Conservation (phyloP, 257 asterid genomes). For the Orobanche coerulescens region DNA sequence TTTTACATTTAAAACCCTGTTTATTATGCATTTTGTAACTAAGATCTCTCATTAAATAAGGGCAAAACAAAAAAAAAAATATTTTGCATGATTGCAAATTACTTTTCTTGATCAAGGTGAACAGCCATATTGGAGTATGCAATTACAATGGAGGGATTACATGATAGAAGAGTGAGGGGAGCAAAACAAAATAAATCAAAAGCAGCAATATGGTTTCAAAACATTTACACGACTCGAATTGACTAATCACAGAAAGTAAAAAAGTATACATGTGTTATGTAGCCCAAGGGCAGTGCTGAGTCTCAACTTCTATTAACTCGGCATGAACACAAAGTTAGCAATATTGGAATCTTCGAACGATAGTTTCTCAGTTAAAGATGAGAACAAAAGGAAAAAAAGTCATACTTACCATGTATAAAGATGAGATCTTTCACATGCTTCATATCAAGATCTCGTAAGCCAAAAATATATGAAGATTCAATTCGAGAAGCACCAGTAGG, state of each 20-base stretch:
- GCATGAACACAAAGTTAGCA: neutral
- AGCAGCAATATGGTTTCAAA: too few relatives aligned
- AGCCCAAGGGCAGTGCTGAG: neutral
- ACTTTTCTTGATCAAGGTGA: too few relatives aligned
- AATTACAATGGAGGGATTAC: too few relatives aligned
- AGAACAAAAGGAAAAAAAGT: constrained; percentile 17
- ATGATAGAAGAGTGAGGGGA: too few relatives aligned
- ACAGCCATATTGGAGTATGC: too few relatives aligned
- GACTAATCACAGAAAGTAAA: neutral
- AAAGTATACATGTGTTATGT: neutral
- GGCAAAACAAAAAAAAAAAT: too few relatives aligned
- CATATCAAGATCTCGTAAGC: constrained; percentile 82
- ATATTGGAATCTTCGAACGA: neutral
- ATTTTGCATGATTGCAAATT: too few relatives aligned
- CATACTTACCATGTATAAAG: constrained; percentile 76
- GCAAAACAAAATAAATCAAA: too few relatives aligned
- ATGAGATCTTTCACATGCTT: constrained; percentile 84
- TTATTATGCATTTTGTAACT: too few relatives aligned
- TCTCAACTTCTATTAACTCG: neutral
- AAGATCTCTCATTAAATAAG: too few relatives aligned
- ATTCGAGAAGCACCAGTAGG: constrained; percentile 66
- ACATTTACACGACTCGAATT: too few relatives aligned
- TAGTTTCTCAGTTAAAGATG: neutral
- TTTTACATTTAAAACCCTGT: too few relatives aligned
- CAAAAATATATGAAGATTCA: constrained; percentile 76